Conservation (phyloP, 345 rosid genomes). For the Euphorbia pulcherrima region DNA sequence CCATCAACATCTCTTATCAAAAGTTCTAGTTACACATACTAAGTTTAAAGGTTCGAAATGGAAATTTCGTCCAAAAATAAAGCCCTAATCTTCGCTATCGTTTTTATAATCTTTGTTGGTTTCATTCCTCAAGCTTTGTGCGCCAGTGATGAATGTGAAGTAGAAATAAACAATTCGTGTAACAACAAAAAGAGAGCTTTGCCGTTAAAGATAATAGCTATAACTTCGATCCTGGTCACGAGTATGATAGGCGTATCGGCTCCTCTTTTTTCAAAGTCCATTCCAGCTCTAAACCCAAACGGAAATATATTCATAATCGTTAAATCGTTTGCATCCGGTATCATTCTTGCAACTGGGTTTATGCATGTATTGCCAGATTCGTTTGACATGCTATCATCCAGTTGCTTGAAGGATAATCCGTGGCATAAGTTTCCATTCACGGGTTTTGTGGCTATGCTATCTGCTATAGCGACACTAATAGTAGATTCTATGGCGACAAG, state of each 20-base stretch:
- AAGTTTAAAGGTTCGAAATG: not conserved
- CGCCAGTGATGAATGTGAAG: constrained; percentile 23
- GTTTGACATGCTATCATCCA: constrained; percentile 58
- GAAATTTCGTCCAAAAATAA: not conserved
- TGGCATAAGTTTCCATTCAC: constrained; percentile 86
- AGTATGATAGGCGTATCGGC: constrained; percentile 61
- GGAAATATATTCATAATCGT: constrained; percentile 46
- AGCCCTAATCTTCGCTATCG: constrained; percentile 12
- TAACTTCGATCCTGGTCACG: constrained; percentile 39
- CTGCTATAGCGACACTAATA: constrained; percentile 52
- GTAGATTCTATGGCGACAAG: constrained; percentile 68
- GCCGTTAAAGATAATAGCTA: constrained; percentile 57
- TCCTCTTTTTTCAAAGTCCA: constrained; percentile 50
- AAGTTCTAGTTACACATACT: not conserved
- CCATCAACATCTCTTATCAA: not conserved
- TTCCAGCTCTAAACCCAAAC: constrained; percentile 62
- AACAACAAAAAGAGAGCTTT: constrained; percentile 46
- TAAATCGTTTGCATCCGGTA: constrained; percentile 69
- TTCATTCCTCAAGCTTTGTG: constrained; percentile 18
- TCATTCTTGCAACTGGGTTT: constrained; percentile 77
- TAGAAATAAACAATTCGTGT: constrained; percentile 31
- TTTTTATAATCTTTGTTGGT: constrained; percentile 21
- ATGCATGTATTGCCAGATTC: constrained; percentile 90
- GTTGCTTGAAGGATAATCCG: constrained; percentile 56
- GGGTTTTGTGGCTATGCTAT: constrained; percentile 76